A percentile compares a stretch with the other conserved stretches of the same genome.
These are phyloP conservation scores for Trichopus zeylanicus DNA, from an alignment of 116 monocot genomes.

Conservation along the genomic window DNA sequence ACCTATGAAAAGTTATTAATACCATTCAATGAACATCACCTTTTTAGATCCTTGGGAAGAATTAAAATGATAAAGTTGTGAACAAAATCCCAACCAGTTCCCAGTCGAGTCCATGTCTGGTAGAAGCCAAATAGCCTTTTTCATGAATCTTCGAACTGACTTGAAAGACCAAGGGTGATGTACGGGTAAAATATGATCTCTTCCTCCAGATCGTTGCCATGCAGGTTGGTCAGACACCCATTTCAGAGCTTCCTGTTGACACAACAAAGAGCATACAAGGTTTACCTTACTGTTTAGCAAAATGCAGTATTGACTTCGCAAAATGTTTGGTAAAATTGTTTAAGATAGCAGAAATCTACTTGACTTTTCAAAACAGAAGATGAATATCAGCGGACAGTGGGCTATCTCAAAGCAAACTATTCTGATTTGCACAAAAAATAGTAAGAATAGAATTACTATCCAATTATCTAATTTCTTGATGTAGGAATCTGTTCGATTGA, in stretches of 20 bases:
- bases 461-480: no score
- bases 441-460: no score
- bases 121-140: constrained; percentile 97
- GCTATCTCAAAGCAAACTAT: no score
- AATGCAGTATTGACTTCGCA: not conserved
- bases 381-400: no score
- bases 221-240: constrained; percentile 95
- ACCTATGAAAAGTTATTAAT: constrained; percentile 33
- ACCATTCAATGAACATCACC: no score
- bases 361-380: no score
- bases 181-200: constrained; percentile 95
- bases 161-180: constrained; percentile 99
- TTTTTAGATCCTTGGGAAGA: no score
- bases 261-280: not conserved
- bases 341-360: not conserved
- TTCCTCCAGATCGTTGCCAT: constrained; percentile 90
- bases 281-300: not conserved
- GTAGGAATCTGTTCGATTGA: no score
- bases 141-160: constrained; percentile 90
- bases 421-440: no score
- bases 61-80: not conserved
- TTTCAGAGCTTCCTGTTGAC: constrained; percentile 66
- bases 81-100: constrained; percentile 54
- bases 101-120: constrained; percentile 99
- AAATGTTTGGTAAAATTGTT: no score